Conservation (phyloP, 352 stramenopile species). For the Phytophthora gonapodyides region DNA sequence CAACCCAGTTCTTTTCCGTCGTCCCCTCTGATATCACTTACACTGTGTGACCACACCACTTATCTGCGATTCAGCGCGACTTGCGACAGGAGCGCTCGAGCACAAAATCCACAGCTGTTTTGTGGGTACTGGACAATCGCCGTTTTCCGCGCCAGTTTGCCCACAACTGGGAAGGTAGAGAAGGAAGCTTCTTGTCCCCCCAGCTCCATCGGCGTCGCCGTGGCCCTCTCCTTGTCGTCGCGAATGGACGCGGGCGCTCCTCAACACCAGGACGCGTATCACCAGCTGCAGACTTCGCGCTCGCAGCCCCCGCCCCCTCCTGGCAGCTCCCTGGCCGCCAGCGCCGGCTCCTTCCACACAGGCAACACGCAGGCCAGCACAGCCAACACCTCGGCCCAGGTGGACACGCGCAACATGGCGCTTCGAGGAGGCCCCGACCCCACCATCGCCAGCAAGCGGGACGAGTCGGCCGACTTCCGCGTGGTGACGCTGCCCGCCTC, state of each 20-base stretch:
- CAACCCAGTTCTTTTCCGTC: too few relatives aligned
- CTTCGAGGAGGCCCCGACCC: slow-evolving; percentile 11
- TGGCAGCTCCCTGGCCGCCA: slow-evolving; percentile 9
- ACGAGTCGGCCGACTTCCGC: slow-evolving; percentile 51
- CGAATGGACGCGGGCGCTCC: slow-evolving; percentile 35
- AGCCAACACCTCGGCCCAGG: slow-evolving; percentile 8
- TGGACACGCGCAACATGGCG: slow-evolving; percentile 26
- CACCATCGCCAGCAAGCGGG: slow-evolving; percentile 17
- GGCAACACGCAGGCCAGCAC: slow-evolving; percentile 16
- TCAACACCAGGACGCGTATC: slow-evolving; percentile 37
- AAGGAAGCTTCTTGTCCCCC: slow-evolving; percentile 6
- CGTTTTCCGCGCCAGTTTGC: not conserved
- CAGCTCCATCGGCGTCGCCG: not conserved
- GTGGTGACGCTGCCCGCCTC: slow-evolving; percentile 54
- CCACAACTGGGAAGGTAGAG: not conserved
- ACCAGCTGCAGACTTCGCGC: slow-evolving; percentile 41
- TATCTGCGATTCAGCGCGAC: too few relatives aligned
- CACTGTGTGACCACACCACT: too few relatives aligned
- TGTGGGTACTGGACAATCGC: slow-evolving; percentile 5
- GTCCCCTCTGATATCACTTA: too few relatives aligned
- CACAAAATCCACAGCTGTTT: slow-evolving; percentile 15
- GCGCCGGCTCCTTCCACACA: slow-evolving; percentile 19
- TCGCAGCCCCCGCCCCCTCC: slow-evolving; percentile 8
- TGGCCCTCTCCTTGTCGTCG: not conserved
- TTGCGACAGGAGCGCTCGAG: slow-evolving; percentile 9